phyloP scores from a whole-genome alignment of 208 protist species.

The Balamuthia mandrillaris region DNA sequence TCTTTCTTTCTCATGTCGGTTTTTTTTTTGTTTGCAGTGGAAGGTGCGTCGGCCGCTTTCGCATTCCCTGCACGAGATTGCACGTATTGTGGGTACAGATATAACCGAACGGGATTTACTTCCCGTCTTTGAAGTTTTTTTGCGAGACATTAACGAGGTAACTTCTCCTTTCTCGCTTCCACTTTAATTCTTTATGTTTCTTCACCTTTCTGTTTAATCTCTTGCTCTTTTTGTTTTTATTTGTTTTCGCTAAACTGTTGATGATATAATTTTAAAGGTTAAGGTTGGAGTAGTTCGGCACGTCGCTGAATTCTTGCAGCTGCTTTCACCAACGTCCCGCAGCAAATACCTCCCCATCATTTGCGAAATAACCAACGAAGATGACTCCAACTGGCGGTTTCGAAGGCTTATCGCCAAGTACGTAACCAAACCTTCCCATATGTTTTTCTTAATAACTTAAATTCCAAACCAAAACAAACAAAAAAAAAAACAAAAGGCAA shows the following conservation, averaged over 20 bases:
- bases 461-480: not conserved
- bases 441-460: no score
- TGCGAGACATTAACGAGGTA: conserved; percentile 93
- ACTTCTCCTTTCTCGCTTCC: not conserved
- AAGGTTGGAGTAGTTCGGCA: conserved; percentile 19
- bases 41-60: conserved; percentile 91
- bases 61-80: conserved; percentile 90
- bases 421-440: no score
- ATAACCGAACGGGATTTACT: conserved; percentile 81
- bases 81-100: conserved; percentile 81
- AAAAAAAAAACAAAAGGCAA: not conserved
- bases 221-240: not conserved
- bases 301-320: not conserved
- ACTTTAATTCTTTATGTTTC: not conserved
- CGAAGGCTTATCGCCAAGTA: conserved; percentile 10
- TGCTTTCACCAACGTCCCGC: not conserved
- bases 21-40: no score
- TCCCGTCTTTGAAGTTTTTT: conserved; percentile 85
- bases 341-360: conserved; percentile 6
- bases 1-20: no score
- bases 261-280: not conserved
- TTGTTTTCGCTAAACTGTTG: not conserved
- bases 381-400: conserved; percentile 26
- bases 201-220: not conserved
- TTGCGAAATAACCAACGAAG: conserved; percentile 24